These are phyloP conservation scores for Gleditsia sinensis DNA, from an alignment of 306 rosid species.

Conservation along the genomic window DNA sequence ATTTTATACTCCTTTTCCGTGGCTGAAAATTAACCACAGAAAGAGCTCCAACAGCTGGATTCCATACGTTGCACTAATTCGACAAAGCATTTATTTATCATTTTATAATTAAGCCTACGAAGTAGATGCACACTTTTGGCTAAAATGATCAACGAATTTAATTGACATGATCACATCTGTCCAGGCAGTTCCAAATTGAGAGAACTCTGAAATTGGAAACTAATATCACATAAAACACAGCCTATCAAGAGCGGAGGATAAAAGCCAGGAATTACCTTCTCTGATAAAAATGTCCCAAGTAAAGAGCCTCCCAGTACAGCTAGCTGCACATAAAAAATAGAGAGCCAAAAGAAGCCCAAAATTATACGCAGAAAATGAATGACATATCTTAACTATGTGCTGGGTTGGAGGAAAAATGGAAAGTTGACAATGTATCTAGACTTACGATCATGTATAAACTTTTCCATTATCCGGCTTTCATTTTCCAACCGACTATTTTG, in stretches of 20 bases:
- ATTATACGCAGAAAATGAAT: slow-evolving; percentile 12
- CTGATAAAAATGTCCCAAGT: slow-evolving; percentile 88
- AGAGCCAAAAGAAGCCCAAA: slow-evolving; percentile 1
- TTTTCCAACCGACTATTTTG: slow-evolving; percentile 10
- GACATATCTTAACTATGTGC: neutral
- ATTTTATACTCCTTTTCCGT: slow-evolving; percentile 30
- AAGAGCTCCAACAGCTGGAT: slow-evolving; percentile 40
- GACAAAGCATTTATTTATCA: slow-evolving; percentile 27
- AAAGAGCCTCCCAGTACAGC: slow-evolving; percentile 96
- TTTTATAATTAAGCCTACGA: neutral
- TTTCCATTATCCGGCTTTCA: no score
- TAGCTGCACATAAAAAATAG: slow-evolving; percentile 54
- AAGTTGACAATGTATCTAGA: slow-evolving; percentile 4
- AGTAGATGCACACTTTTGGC: neutral
- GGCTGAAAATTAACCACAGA: slow-evolving; percentile 11
- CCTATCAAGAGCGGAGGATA: slow-evolving; percentile 22
- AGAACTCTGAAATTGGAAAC: slow-evolving; percentile 27
- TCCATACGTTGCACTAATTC: slow-evolving; percentile 28
- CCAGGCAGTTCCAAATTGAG: neutral
- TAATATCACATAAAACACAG: neutral
- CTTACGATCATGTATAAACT: neutral
- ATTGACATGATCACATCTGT: slow-evolving; percentile 4
- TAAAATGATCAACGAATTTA: slow-evolving; percentile 3
- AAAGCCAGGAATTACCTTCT: slow-evolving; percentile 68
- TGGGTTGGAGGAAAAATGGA: neutral